A percentile compares a stretch with the other conserved stretches of the same genome.
Conservation (phyloP, 2,329 filamentous ascomycete genomes). For the Aspergillus pseudoterreus region DNA sequence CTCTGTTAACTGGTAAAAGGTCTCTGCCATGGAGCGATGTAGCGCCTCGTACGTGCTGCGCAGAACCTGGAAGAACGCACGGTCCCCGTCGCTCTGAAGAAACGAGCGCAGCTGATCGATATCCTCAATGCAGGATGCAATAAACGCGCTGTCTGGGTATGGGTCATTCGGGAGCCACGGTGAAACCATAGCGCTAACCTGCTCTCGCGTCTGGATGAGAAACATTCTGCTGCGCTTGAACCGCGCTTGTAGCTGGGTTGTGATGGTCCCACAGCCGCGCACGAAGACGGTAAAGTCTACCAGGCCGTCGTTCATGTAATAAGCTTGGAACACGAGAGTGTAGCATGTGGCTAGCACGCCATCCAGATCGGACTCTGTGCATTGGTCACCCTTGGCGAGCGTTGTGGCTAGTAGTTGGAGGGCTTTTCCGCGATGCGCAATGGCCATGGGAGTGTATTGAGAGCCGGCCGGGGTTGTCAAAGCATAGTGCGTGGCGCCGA, state of each 20-base stretch:
- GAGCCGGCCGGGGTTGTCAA: slow-evolving; percentile 48
- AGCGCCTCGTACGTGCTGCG: slow-evolving; percentile 16
- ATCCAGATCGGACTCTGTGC: slow-evolving; percentile 20
- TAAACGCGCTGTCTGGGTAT: neutral
- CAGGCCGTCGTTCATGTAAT: slow-evolving; percentile 31
- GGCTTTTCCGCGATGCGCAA: slow-evolving; percentile 63
- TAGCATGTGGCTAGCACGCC: slow-evolving; percentile 32
- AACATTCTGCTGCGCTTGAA: slow-evolving; percentile 16
- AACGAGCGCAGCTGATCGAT: slow-evolving; percentile 21
- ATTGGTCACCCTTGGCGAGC: slow-evolving; percentile 29
- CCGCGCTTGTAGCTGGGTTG: slow-evolving; percentile 30
- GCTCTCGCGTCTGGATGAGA: slow-evolving; percentile 4
- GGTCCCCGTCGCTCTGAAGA: slow-evolving; percentile 31
- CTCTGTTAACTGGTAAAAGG: slow-evolving; percentile 41
- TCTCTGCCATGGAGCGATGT: slow-evolving; percentile 15
- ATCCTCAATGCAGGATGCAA: slow-evolving; percentile 15
- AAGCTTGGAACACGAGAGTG: slow-evolving; percentile 30
- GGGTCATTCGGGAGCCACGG: slow-evolving; percentile 6
- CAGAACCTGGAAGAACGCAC: slow-evolving; percentile 18
- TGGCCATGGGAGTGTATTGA: slow-evolving; percentile 54
- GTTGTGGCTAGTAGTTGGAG: slow-evolving; percentile 60
- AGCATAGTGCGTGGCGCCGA: slow-evolving; percentile 60
- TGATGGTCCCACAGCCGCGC: slow-evolving; percentile 29
- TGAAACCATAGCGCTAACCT: slow-evolving; percentile 1
- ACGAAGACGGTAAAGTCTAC: slow-evolving; percentile 34